These are phyloP conservation scores for Hansenula anomala DNA, from an alignment of 1,139 yeast species.

Conservation along the genomic window DNA sequence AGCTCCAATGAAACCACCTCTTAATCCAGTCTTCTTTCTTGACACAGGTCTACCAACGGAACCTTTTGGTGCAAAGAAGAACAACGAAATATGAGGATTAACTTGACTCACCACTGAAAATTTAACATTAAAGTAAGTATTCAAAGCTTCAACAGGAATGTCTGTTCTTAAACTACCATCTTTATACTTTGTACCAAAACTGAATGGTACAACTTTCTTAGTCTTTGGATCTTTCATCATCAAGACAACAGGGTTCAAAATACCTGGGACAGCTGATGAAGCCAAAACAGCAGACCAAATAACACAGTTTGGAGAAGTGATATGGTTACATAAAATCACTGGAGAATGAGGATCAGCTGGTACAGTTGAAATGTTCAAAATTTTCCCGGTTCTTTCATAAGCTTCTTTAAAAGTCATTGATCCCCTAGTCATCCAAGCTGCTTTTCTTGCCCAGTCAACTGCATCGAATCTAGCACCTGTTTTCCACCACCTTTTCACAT, in stretches of 20 bases:
- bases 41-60: constrained; percentile 79
- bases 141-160: constrained; percentile 67
- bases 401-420: constrained; percentile 72
- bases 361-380: constrained; percentile 69
- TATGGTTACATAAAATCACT: constrained; percentile 69
- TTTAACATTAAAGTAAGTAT: constrained; percentile 73
- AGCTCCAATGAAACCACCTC: constrained; percentile 77
- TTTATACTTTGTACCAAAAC: constrained; percentile 71
- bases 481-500: constrained; percentile 61
- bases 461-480: constrained; percentile 82
- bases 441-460: constrained; percentile 66
- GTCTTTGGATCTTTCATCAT: constrained; percentile 58
- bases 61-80: constrained; percentile 77
- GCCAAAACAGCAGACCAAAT: constrained; percentile 78
- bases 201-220: constrained; percentile 54
- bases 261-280: constrained; percentile 81
- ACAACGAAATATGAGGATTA: constrained; percentile 74
- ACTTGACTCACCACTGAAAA: constrained; percentile 78
- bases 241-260: constrained; percentile 74
- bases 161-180: constrained; percentile 57
- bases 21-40: constrained; percentile 52
- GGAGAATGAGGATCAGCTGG: constrained; percentile 85
- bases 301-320: constrained; percentile 78
- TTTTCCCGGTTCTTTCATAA: constrained; percentile 61
- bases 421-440: constrained; percentile 68